Evolutionary conservation across 2,329 filamentous ascomycete species (phyloP).

Genomic region (Trichoderma sp.): DNA sequence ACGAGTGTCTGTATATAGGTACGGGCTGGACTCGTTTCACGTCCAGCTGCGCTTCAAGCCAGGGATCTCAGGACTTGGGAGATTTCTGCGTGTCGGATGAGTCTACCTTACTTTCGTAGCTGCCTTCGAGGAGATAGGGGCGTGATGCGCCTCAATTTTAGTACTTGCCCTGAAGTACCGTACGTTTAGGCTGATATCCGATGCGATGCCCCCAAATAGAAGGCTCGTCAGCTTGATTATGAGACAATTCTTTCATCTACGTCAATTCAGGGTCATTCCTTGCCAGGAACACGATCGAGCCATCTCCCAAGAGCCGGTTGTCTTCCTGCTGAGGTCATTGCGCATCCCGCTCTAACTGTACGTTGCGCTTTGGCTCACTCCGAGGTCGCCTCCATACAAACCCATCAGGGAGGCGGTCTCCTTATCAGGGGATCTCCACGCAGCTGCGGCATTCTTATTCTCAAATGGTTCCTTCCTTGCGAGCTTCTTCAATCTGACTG

Average conservation of each 20-base stretch:
- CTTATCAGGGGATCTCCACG: background rate
- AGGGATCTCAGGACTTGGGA: background rate
- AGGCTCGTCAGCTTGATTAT: slow-evolving; percentile 1
- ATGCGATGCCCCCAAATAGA: background rate
- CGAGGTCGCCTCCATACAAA: no score
- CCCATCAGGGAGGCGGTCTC: slow-evolving; percentile 2
- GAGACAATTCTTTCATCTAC: slow-evolving; percentile 21
- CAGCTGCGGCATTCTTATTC: background rate
- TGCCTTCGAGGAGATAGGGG: background rate
- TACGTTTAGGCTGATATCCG: slow-evolving; percentile 24
- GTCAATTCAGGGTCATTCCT: background rate
- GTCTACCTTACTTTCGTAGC: no score
- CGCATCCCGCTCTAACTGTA: background rate
- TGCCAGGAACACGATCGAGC: background rate
- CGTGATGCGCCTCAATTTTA: background rate
- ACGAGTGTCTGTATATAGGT: background rate
- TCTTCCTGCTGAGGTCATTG: background rate
- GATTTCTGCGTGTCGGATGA: background rate
- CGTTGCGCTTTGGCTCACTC: background rate
- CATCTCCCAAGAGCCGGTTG: no score
- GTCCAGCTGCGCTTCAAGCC: background rate
- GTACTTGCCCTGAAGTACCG: slow-evolving; percentile 16
- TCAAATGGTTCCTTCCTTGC: background rate
- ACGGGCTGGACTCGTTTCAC: no score
- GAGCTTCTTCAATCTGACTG: background rate